Base-by-base conservation (phyloP, 495 filamentous ascomycete species). In the Penicillium fimorum region DNA sequence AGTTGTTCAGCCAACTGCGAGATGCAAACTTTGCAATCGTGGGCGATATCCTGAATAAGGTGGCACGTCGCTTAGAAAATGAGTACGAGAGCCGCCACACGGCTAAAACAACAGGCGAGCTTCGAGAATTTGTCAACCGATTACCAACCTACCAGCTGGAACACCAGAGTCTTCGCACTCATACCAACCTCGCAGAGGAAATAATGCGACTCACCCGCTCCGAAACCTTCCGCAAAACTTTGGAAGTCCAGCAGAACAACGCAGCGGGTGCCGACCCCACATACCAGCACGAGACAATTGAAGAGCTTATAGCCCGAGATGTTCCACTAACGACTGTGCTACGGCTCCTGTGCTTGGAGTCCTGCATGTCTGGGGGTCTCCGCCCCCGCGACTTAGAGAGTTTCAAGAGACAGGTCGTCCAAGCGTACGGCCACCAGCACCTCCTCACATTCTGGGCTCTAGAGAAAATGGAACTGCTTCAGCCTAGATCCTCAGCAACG, bases 21-120 rank as follows among this genome's bases (percentile, higher is more conserved):
- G 92, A 97, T 70, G 84, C 90, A 17, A 97, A 99, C 62, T 97
- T 97, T 72, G 92, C 92, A 50, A 91, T 96, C 56, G 91, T 97
- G 20, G 92, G 92, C 32, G 82, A 84, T 57, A 79, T 95, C 1
- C 72, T 99, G 46, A 96, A 97, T 69, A 94, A 91, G 64, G 87
- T 96, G 17, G 95, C 95, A 3, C 84, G 90, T 29, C 87, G 95
- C 18, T 77, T 99, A 37, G 87, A 92, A 70, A 86, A 78, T 58
- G 91, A 96, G 65, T 96, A 94, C 69, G 89, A 97, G 63, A 89
- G 82, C 61, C 86, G 92, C n/a, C 90, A 96, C 61, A 78, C 81
- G n/a, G 84, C 89, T 5, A 95, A 95, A 69, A 92, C 88, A 8
- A 90, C 89, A 12, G 83, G 89, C 1, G 94, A 99, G 65, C 85